Base-by-base conservation (phyloP, 116 monocot genomes). In the Papilionanthe hybrid region DNA sequence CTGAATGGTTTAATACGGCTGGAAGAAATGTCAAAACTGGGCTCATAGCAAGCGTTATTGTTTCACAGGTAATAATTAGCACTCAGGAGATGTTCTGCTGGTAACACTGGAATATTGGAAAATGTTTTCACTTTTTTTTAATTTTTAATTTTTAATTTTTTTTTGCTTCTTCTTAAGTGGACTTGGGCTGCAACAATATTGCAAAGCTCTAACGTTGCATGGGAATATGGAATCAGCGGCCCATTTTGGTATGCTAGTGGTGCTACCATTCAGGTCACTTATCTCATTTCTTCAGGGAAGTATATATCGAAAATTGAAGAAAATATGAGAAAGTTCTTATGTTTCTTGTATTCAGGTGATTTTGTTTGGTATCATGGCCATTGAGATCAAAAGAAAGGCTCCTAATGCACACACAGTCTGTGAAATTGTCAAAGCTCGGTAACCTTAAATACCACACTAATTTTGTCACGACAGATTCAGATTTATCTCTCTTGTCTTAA, bases 1-100 rank as follows among this genome's bases (percentile, higher is more conserved):
- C 97, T 13, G 97, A 97, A 81, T 97, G 97, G 97, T 97, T 97
- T 86, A 97, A 94, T 85, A 97, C 97, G 78, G 97, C 97, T 11
- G 97, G 97, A 3, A 89, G 97, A 82, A 97, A 88, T 77, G 92
- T 97, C 19, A 97, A 97, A 84, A 97, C 97, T 9, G 97, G 97
- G 18, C 86, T 97, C 57, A 97, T 97, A 82, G 97, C 97, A 73
- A 97, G 97, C 57, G 97, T 97, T 60, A 97, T 97, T 60, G 97
- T 97, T 8, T 97, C 97, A 37, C 96, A 96, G 96, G 96, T 94
- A 73, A 71, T 22, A 76, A n/a, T 12, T 32, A 44, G 43, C 3
- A 29, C 44, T 45, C 7, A 17, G 72, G 22, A 73, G 23, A 28
- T 58, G 17, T 43, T 72, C 17, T 41, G 41, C 71, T 71, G 18